Evolutionary conservation across 176 grass and related monocot genomes (phyloP), one percentile per base, ranked within the genome.

Genomic region (Rhynchospora tenuis): DNA sequence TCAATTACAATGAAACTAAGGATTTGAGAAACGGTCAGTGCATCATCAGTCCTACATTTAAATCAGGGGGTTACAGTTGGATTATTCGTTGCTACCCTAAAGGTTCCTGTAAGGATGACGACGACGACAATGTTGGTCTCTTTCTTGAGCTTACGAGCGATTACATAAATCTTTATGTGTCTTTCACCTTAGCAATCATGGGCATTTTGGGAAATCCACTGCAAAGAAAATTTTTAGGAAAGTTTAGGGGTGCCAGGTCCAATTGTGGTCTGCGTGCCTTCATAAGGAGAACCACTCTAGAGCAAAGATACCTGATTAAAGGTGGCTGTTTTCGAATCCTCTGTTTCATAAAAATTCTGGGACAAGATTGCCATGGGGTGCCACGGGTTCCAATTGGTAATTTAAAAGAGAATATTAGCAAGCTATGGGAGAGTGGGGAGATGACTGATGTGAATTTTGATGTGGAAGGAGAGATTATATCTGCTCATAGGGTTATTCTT

Each of bases 1-100:
- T 33, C 31, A 33, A 33, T 33, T 33, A 33, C 31, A 33, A n/a
- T n/a, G n/a, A n/a, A n/a, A 62, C 11, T 12, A 62, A 11, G 19
- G 13, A 19, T 62, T 11, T 62, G 15, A 22, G 59, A 1, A 22
- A 17, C 15, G 3, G 59, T 17, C 59, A 64, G 59, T 64, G 17
- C 20, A 64, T 64, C 59, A 22, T 1, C 15, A 17, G 17, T 22
- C 17, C 15, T 22, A 64, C 59, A 17, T 64, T 64, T 64, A 16
- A 22, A 64, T 16, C 20, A 17, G 9, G n/a, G 17, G 14, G 20
- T 6, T 82, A 82, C 17, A 22, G 64, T 24, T 82, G 79, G 79
- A 63, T 14, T 44, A 82, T 82, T 9, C n/a, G 52, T 59, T 81
- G 45, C 78, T 81, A 64, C n/a, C 79, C 79, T 44, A 64, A 64